Base-by-base conservation (phyloP, 371 early-diverging fungal genomes). In the Syncephalastrum racemosum region DNA sequence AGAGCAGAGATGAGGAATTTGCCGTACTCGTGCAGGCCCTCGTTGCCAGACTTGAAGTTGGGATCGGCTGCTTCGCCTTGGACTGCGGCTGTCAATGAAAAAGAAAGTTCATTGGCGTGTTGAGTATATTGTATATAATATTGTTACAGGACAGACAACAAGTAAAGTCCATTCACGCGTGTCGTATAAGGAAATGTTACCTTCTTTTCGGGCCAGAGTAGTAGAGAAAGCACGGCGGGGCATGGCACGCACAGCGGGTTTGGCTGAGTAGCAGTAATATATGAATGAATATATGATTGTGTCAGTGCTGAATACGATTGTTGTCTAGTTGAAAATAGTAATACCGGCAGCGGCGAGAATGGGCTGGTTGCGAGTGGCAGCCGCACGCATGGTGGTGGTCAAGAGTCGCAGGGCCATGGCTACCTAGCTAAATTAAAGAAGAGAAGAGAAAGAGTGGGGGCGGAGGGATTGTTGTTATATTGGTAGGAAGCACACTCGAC, bases 1-100 rank as follows among this genome's bases (percentile, higher is more conserved):
- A 98, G 76, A 48, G 87, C 81, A 51, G 86, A 83, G 56, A 88
- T 84, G 54, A 98, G 71, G 75, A 92, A 97, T 71, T 92, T 82
- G 59, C 97, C 97, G 68, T 86, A 96, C 71, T 90, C 89, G 66
- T 95, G 91, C 54, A 89, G 73, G 8, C 55, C 58, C 53, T 77
- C 77, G 71, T 81, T 79, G 64, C 80, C 80, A 25, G 73, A 72
- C 69, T 76, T 76, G 64, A 58, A 73, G 62, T 59, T 67, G 57
- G 75, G 73, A 63, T 79, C 80, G 23, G 80, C 79, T 43, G 25
- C 25, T 25, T 23, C 24, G 24, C 16, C 46, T 46, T 23, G 10
- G 18, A 31, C 51, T 6, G 52, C 4, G 16, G 27, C 50, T 57
- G n/a, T 49, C 23, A 45, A 45, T 3, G 13, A 50, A 50, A 48